Evolutionary conservation across 2,329 filamentous ascomycete genomes (phyloP).

Genomic region (Parafenestella ontariensis): DNA sequence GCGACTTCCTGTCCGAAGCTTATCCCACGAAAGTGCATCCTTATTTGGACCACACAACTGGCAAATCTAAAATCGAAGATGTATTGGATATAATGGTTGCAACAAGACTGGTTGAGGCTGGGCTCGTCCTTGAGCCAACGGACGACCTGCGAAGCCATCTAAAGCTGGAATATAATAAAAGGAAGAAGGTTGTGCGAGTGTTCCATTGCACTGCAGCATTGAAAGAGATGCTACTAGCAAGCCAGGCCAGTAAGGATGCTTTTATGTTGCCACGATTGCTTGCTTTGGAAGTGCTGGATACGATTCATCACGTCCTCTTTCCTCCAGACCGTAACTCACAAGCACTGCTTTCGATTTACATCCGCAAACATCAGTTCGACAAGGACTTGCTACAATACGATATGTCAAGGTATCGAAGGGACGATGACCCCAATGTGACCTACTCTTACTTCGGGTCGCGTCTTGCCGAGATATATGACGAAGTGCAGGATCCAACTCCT

Average conservation of each 20-base stretch:
- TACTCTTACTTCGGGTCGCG: slow-evolving; percentile 37
- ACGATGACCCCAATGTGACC: slow-evolving; percentile 22
- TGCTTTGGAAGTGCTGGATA: slow-evolving; percentile 13
- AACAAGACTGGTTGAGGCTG: not conserved
- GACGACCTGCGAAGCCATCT: slow-evolving; percentile 9
- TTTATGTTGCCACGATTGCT: slow-evolving; percentile 10
- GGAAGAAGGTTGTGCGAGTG: not conserved
- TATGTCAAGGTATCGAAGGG: slow-evolving; percentile 6
- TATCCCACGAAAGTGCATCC: slow-evolving; percentile 1
- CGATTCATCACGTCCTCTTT: slow-evolving; percentile 16
- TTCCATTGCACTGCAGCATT: slow-evolving; percentile 15
- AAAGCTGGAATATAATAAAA: not conserved
- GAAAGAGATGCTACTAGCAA: slow-evolving; percentile 9
- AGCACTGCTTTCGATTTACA: slow-evolving; percentile 13
- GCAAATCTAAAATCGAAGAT: not conserved
- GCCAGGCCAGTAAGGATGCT: not conserved
- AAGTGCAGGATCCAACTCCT: slow-evolving; percentile 31
- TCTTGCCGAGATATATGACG: slow-evolving; percentile 29
- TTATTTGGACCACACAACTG: not conserved
- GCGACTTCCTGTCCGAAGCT: not conserved
- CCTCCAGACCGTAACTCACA: slow-evolving; percentile 12
- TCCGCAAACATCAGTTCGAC: slow-evolving; percentile 7
- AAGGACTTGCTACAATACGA: slow-evolving; percentile 4
- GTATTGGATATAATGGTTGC: not conserved
- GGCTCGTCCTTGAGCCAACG: slow-evolving; percentile 1